Evolutionary conservation across 768 basidiomycete genomes (phyloP), one percentile per base, ranked within the genome.

Genomic region (Boletus reticuloceps): DNA sequence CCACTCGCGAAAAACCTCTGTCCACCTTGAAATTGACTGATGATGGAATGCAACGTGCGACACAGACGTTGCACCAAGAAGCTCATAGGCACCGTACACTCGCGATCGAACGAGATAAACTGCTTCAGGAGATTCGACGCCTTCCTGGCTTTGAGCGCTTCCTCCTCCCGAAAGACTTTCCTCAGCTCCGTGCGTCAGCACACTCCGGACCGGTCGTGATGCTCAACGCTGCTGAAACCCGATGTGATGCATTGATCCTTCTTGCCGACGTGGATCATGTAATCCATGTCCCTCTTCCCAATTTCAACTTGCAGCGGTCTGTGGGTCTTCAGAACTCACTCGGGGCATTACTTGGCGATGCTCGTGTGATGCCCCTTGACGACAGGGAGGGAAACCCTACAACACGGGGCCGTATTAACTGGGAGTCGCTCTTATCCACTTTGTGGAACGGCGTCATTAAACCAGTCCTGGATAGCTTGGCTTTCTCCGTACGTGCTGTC

Each of bases 191-290:
- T 9, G 22, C 42, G 10, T 44, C 25, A 11, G 42, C 42, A 17
- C 25, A 27, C 25, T 27, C 25, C 9, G 42, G 42, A 5, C 42
- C 25, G 16, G 25, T 27, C 0, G 42, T 44, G 5, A 17, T 44
- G 10, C 42, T 44, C 16, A 44, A 27, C 9, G 42, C 42, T 5
- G 42, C 42, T 27, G 22, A 46, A n/a, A 42, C n/a, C 16, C 59
- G 71, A n/a, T 75, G 72, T 29, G 72, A 76, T 55, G 76, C 72
- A 6, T 31, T 57, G 51, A 48, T 57, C 16, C 10, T 57, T 4
- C 47, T 54, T 7, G 38, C 47, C 6, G 29, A 57, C 4, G 38
- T 45, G n/a, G 37, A 54, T 3, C 6, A 43, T 31, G 56, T 31
- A 1, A 19, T 55, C 7, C 54, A 58, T 34, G 49, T 51, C 36